Percentiles rank a stretch among this genome's conserved stretches.
Conservation (phyloP, 768 basidiomycete genomes). For the Pluteus cervinus region DNA sequence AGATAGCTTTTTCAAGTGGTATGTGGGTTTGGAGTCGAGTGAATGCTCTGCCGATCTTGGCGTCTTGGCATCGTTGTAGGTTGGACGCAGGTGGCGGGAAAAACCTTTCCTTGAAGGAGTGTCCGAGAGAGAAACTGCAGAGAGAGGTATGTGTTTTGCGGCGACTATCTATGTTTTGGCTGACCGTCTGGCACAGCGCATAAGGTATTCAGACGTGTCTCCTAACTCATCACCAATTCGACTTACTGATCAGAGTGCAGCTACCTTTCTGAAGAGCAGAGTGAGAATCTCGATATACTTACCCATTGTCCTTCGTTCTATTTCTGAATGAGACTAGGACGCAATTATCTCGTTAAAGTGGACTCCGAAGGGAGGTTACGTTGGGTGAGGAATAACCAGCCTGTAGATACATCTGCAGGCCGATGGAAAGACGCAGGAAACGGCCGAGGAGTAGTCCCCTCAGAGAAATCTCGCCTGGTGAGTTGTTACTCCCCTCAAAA, state of each 20-base stretch:
- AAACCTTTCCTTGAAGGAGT: conserved; percentile 47
- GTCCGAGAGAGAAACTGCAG: conserved; percentile 53
- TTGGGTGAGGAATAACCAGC: conserved; percentile 52
- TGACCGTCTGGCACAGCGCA: conserved; percentile 27
- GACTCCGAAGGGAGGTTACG: conserved; percentile 45
- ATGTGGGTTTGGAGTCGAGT: too few species aligned
- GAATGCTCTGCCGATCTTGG: too few species aligned
- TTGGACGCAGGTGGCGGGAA: conserved; percentile 58
- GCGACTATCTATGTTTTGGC: neutral
- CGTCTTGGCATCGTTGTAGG: conserved; percentile 27
- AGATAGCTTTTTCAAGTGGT: conserved; percentile 68
- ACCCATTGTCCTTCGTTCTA: neutral
- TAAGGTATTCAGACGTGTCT: conserved; percentile 26
- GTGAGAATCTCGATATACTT: conserved; percentile 20
- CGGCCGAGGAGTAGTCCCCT: conserved; percentile 47
- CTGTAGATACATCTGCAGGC: conserved; percentile 55
- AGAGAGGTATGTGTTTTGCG: conserved; percentile 35
- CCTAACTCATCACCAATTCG: neutral
- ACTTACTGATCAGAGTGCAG: conserved; percentile 18
- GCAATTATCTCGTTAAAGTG: conserved; percentile 61
- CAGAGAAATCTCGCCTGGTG: too few species aligned
- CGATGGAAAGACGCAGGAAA: conserved; percentile 58
- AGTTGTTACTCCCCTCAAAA: too few species aligned
- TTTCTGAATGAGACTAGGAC: conserved; percentile 28
- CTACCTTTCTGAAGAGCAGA: conserved; percentile 54